These are phyloP conservation scores for Monosporozyma aquatica DNA, from an alignment of 805 yeast genomes.

Conservation along the genomic window DNA sequence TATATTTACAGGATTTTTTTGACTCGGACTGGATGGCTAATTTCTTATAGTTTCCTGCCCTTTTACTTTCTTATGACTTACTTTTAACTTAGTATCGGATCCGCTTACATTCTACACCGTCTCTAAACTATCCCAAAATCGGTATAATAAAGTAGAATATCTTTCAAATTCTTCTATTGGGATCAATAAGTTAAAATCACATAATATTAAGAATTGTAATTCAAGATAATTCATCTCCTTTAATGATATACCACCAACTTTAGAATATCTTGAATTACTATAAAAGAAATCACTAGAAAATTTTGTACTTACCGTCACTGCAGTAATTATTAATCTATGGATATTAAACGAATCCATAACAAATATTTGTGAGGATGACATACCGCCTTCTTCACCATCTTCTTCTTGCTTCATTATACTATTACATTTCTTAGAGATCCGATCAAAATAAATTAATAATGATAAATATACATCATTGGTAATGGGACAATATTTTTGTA, in stretches of 20 bases:
- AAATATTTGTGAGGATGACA: conserved; percentile 52
- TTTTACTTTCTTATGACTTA: too few relatives aligned
- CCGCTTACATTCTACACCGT: too few relatives aligned
- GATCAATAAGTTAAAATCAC: conserved; percentile 82
- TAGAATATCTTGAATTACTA: conserved; percentile 88
- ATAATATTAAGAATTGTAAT: conserved; percentile 71
- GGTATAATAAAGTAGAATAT: conserved; percentile 76
- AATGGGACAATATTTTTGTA: conserved; percentile 95
- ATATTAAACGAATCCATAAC: conserved; percentile 95
- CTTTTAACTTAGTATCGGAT: too few relatives aligned
- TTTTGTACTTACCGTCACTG: conserved; percentile 90
- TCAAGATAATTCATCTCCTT: conserved; percentile 91
- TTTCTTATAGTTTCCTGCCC: background rate
- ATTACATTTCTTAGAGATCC: conserved; percentile 65
- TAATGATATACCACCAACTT: conserved; percentile 89
- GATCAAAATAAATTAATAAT: conserved; percentile 83
- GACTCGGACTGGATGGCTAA: too few relatives aligned
- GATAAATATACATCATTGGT: conserved; percentile 93
- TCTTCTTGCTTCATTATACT: conserved; percentile 7
- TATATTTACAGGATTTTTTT: too few relatives aligned
- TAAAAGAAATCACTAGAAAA: conserved; percentile 91
- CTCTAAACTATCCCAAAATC: conserved; percentile 35
- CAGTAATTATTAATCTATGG: conserved; percentile 87
- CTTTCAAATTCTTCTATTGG: conserved; percentile 83
- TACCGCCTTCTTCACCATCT: conserved; percentile 7